Base-by-base conservation (phyloP, 1,139 yeast genomes). In the Schwanniomyces etchellsii region DNA sequence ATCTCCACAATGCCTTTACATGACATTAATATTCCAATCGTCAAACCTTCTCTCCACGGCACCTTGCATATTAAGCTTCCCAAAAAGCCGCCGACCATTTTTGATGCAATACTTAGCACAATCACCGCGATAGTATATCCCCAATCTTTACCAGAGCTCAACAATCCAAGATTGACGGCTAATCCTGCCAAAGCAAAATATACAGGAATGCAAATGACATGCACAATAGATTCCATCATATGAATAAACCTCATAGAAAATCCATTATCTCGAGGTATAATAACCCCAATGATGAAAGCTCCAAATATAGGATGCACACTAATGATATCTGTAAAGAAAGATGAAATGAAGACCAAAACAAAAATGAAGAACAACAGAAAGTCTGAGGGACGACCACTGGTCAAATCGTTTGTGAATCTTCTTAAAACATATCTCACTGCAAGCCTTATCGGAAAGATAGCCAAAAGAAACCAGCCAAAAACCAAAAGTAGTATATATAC, bases 1-100 rank as follows among this genome's bases (percentile, higher is more conserved):
- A 83, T 77, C 54, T 81, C 89, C 20, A 81, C 89, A 41, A 81
- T 81, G 55, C 94, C 94, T 52, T 83, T 83, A 65, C 94, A 83
- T 7, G 89, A 81, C 91, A 83, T 82, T 43, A 83, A 65, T n/a
- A 81, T 72, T 32, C 93, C 93, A 21, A 81, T 89, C 1, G 88
- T 69, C 21, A 78, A 52, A 2, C 86, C 74, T 49, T 82, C 91
- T 45, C 86, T 70, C 81, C 82, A 78, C 29, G 66, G 63, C 30
- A 82, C 57, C 3, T 81, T 82, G 48, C 70, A 70, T 24, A 74
- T 42, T 42, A 67, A 75, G 2, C 88, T 81, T 25, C 81, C 79
- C 6, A 78, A 37, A 26, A 74, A 59, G 2, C 91, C 91, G 11
- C 91, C 88, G 24, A 60, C 42, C 5, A 81, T 55, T 47, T 83